Base-by-base conservation (phyloP, 2,329 filamentous ascomycete genomes). In the Penicillium janthinellum region DNA sequence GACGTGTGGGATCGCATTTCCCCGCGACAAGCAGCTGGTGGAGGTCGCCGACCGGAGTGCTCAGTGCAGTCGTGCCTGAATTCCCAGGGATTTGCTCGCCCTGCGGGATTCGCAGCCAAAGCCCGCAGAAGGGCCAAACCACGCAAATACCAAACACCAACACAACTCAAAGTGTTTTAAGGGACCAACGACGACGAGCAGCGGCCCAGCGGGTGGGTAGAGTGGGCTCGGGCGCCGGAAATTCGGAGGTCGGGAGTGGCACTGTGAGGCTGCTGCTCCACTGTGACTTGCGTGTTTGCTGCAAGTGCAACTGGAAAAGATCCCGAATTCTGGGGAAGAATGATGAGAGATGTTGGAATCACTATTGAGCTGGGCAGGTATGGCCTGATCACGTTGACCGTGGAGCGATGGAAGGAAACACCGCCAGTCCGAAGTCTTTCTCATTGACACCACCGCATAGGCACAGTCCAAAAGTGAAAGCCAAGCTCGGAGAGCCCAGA, bases 41-140 rank as follows among this genome's bases (percentile, higher is more conserved):
- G 61, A 67, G 65, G 50, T 66, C 62, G 63, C 65, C 65, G 62
- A 52, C 31, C 49, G 48, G 42, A 55, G 51, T 22, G 20, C 20
- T 20, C 20, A 17, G 20, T 20, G 28, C 25, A 35, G 25, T 31
- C 28, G 47, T 56, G 34, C 47, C 38, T 56, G 38, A 51, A 28
- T 17, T 34, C 15, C 50, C 47, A 60, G 49, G 42, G 41, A 31
- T 54, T 47, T 55, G 25, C 38, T 34, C n/a, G 34, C 25, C 6
- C 6, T 28, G 6, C 37, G 52, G 28, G 41, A 37, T 47, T 45
- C 20, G 52, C 35, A 50, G 20, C 20, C 49, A 52, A 39, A 52
- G 35, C 49, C 49, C 49, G 48, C 12, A 14, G 8, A 6, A 28
- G 2, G 34, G 12, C 8, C 7, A 52, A 52, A 52, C 15, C 12